Conservation (phyloP, 1,139 yeast species). For the Entelexis sorbosivorans region DNA sequence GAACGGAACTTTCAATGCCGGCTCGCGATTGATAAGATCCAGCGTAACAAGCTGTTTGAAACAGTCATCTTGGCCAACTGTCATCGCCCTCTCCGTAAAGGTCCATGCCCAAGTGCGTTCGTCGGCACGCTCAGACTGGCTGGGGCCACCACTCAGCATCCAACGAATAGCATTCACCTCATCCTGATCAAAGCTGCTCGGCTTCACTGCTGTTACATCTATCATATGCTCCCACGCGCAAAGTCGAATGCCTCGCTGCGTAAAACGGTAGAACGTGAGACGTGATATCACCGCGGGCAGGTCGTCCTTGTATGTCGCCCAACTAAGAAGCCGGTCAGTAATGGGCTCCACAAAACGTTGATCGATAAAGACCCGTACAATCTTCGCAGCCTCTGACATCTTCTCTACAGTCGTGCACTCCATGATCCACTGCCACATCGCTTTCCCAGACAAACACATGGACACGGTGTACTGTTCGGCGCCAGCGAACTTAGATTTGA, state of each 20-base stretch:
- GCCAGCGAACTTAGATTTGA: conserved; percentile 19
- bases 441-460: conserved; percentile 60
- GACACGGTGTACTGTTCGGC: conserved; percentile 25
- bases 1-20: conserved; percentile 66
- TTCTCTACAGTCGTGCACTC: conserved; percentile 72
- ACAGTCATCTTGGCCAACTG: neutral
- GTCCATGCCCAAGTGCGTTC: conserved; percentile 10
- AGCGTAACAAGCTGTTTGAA: conserved; percentile 28
- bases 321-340: conserved; percentile 5
- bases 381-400: conserved; percentile 47
- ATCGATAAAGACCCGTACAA: conserved; percentile 48
- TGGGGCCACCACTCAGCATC: neutral
- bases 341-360: conserved; percentile 38
- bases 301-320: conserved; percentile 3
- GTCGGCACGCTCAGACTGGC: neutral
- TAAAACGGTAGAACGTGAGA: conserved; percentile 22
- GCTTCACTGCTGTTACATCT: neutral
- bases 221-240: conserved; percentile 16
- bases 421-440: conserved; percentile 74
- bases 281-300: conserved; percentile 5
- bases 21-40: conserved; percentile 51
- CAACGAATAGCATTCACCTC: neutral
- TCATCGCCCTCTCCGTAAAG: neutral
- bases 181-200: neutral
- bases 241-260: conserved; percentile 20